Conservation (phyloP, 768 basidiomycete species). For the Tylopilus balloui region DNA sequence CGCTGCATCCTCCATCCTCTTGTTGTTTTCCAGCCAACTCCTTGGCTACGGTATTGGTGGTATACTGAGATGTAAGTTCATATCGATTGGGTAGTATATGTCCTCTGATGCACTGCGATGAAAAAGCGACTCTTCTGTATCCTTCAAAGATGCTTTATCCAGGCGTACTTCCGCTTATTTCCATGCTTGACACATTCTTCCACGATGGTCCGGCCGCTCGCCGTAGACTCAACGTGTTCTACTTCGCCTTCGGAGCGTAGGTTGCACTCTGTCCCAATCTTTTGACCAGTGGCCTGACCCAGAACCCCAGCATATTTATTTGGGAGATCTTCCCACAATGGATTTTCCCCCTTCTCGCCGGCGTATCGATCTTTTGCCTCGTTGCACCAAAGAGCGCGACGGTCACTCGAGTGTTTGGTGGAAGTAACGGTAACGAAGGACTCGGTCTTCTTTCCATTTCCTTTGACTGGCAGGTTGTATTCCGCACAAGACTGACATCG, state of each 20-base stretch:
- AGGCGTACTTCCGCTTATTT: conserved; percentile 21
- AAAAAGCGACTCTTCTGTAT: conserved; percentile 35
- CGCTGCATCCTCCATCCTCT: conserved; percentile 40
- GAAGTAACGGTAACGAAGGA: conserved; percentile 59
- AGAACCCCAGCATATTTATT: conserved; percentile 28
- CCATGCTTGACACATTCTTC: conserved; percentile 37
- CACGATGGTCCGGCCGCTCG: conserved; percentile 36
- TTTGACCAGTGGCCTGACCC: background rate
- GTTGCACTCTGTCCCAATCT: conserved; percentile 21
- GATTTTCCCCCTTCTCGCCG: conserved; percentile 57
- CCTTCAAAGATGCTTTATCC: conserved; percentile 43
- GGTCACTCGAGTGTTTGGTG: conserved; percentile 56
- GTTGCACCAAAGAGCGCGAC: conserved; percentile 45
- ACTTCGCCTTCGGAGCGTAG: conserved; percentile 27
- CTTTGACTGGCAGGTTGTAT: conserved; percentile 54
- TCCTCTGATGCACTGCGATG: conserved; percentile 1
- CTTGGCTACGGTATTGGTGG: conserved; percentile 56
- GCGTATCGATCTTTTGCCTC: conserved; percentile 59
- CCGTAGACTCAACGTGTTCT: conserved; percentile 37
- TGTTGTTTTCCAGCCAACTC: conserved; percentile 34
- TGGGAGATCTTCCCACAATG: conserved; percentile 28
- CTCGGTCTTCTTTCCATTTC: conserved; percentile 55
- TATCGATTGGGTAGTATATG: background rate
- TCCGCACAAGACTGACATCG: conserved; percentile 13
- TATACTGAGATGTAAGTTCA: conserved; percentile 41